Evolutionary conservation across 2,329 filamentous ascomycete genomes (phyloP), one percentile per base, ranked within the genome.

Genomic region (Aspergillus phoenicis): DNA sequence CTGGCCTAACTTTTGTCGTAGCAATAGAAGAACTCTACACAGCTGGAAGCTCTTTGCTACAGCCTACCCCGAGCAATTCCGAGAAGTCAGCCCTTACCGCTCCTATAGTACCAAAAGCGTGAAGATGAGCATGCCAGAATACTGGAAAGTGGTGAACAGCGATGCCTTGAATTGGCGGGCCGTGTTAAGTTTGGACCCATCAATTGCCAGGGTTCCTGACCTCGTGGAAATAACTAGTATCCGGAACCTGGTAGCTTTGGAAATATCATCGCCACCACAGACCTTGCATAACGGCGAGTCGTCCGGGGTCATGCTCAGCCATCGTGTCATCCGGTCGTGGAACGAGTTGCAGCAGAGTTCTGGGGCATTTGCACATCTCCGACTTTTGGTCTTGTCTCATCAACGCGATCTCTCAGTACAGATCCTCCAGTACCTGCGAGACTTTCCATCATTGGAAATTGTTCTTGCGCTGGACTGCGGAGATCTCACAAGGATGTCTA

Each of bases 41-140:
- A 75, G 78, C 66, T 81, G 79, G 79, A 79, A 77, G 43, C 67
- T 79, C n/a, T 71, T 80, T 55, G 72, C 73, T 15, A 72, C 66
- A 4, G 68, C 63, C 17, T 81, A 80, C 65, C 73, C 75, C 8
- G 41, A 55, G 8, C 64, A 78, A 38, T 79, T 81, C 41, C 64
- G 62, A 7, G 33, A 67, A 20, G 22, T 71, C 17, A 58, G 67
- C 5, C 67, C 67, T 13, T 67, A 73, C 26, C 77, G 75, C 51
- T 64, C 62, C 5, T 66, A 78, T 55, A 69, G 68, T n/a, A 70
- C 76, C 22, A 64, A 62, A 8, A 60, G 61, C 4, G 74, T 75
- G 8, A 63, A 60, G 52, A 65, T 75, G 64, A 64, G 73, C 1
- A 60, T 79, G 55, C 61, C 59, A 26, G 69, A 74, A 1, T 81